Conservation (phyloP, 2,329 filamentous ascomycete species). For the Rhytidhysteron rufulum region DNA sequence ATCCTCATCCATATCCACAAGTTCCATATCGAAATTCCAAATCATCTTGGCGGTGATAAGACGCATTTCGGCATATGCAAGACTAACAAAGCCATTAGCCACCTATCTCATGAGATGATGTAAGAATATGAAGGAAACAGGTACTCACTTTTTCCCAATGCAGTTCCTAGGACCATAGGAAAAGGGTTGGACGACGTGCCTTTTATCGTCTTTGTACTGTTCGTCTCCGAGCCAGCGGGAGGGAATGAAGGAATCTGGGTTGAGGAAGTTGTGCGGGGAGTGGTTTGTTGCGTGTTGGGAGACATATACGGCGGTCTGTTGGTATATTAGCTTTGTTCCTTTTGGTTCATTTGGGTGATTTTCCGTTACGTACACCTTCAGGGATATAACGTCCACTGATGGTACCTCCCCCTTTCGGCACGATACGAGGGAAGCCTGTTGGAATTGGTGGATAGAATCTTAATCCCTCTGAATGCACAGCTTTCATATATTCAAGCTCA, state of each 20-base stretch:
- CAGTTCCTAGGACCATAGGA: slow-evolving; percentile 34
- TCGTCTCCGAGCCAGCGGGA: slow-evolving; percentile 38
- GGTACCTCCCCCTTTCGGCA: slow-evolving; percentile 17
- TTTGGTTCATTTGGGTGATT: too few relatives aligned
- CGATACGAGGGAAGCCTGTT: slow-evolving; percentile 25
- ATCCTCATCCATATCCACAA: slow-evolving; percentile 26
- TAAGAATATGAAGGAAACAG: background rate
- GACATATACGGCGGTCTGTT: slow-evolving; percentile 11
- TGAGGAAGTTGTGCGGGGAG: slow-evolving; percentile 22
- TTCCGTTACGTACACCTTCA: slow-evolving; percentile 11
- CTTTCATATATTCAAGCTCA: slow-evolving; percentile 24
- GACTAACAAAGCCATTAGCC: slow-evolving; percentile 8
- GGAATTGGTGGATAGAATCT: slow-evolving; percentile 26
- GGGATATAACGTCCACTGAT: slow-evolving; percentile 26
- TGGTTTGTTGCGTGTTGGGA: slow-evolving; percentile 29
- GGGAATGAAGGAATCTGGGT: slow-evolving; percentile 25
- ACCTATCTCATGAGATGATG: background rate
- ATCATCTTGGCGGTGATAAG: slow-evolving; percentile 34
- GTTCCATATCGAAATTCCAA: slow-evolving; percentile 34
- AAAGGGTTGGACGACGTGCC: slow-evolving; percentile 27
- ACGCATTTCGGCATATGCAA: slow-evolving; percentile 36
- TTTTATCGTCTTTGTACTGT: slow-evolving; percentile 27
- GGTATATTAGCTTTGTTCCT: background rate
- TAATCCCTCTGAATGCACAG: slow-evolving; percentile 22
- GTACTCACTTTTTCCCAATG: slow-evolving; percentile 34